Conservation (phyloP, 352 stramenopile species). For the Phytophthora syringae region DNA sequence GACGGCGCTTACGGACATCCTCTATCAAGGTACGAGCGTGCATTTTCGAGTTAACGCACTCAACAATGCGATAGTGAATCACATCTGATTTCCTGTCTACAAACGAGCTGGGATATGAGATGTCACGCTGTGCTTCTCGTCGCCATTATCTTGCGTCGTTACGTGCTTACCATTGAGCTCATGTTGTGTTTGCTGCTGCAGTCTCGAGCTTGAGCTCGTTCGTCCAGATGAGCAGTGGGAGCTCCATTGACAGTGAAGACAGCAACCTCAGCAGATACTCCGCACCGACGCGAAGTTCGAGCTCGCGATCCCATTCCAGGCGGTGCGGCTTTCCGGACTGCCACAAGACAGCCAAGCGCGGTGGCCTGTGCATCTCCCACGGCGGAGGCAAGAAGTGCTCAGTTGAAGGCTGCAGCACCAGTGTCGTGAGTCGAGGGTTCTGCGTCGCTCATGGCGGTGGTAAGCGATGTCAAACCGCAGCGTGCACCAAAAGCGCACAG, state of each 20-base stretch:
- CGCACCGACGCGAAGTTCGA: neutral
- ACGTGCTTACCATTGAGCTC: constrained; percentile 22
- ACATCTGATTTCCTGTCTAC: constrained; percentile 30
- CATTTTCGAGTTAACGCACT: too few species aligned
- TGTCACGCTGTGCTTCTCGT: constrained; percentile 20
- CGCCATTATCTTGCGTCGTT: neutral
- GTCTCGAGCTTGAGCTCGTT: constrained; percentile 26
- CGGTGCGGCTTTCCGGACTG: constrained; percentile 59
- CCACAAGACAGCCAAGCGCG: constrained; percentile 56
- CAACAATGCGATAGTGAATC: too few species aligned
- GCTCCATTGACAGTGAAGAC: constrained; percentile 13
- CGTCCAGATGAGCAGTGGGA: constrained; percentile 23
- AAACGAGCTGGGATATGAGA: constrained; percentile 36
- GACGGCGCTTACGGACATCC: neutral
- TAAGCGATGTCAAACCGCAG: constrained; percentile 47
- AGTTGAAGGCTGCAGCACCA: constrained; percentile 56
- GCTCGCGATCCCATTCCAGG: constrained; percentile 15
- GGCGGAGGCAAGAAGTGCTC: constrained; percentile 61
- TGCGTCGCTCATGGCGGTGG: constrained; percentile 70
- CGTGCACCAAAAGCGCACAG: constrained; percentile 47
- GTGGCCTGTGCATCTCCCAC: constrained; percentile 61
- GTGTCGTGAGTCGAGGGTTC: constrained; percentile 60
- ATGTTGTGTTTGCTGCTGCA: constrained; percentile 15
- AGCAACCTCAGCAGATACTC: constrained; percentile 2
- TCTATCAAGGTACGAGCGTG: constrained; percentile 3